These are phyloP conservation scores for Breviolum minutum DNA, from an alignment of 73 alveolate species.

Conservation along the genomic window DNA sequence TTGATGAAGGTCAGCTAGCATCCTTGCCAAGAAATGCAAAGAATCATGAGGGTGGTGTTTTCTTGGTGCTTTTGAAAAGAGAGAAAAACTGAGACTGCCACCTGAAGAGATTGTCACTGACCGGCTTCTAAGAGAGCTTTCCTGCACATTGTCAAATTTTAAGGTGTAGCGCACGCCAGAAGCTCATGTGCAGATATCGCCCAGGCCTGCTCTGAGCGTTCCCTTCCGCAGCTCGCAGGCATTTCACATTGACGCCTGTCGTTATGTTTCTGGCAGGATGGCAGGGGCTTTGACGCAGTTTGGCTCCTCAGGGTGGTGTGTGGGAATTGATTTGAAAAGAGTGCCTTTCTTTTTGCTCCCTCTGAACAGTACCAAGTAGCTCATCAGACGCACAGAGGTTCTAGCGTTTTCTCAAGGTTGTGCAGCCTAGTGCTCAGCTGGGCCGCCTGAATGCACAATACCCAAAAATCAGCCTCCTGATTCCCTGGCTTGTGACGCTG, in stretches of 20 bases:
- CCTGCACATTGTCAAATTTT: neutral
- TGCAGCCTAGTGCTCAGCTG: slow-evolving; percentile 12
- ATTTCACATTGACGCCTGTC: neutral
- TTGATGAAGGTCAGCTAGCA: slow-evolving; percentile 39
- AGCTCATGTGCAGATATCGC: slow-evolving; percentile 43
- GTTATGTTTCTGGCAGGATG: slow-evolving; percentile 26
- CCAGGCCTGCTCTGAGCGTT: neutral
- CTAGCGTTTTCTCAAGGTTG: slow-evolving; percentile 85
- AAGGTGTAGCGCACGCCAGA: slow-evolving; percentile 43
- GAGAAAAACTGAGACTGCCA: too few species aligned
- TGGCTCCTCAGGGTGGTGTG: neutral
- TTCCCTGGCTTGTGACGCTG: neutral
- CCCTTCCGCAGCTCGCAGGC: too few species aligned
- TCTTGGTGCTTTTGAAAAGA: too few species aligned
- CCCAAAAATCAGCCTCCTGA: neutral
- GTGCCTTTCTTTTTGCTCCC: neutral
- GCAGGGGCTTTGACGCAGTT: slow-evolving; percentile 31
- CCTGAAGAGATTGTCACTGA: neutral
- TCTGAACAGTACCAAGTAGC: neutral
- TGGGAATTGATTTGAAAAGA: neutral
- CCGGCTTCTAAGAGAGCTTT: neutral
- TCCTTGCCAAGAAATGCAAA: neutral
- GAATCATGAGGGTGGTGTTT: too few species aligned
- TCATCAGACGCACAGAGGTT: neutral
- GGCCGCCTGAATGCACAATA: neutral